Conservation (phyloP, 257 asterid species). For the Capsicum rhomboideum region DNA sequence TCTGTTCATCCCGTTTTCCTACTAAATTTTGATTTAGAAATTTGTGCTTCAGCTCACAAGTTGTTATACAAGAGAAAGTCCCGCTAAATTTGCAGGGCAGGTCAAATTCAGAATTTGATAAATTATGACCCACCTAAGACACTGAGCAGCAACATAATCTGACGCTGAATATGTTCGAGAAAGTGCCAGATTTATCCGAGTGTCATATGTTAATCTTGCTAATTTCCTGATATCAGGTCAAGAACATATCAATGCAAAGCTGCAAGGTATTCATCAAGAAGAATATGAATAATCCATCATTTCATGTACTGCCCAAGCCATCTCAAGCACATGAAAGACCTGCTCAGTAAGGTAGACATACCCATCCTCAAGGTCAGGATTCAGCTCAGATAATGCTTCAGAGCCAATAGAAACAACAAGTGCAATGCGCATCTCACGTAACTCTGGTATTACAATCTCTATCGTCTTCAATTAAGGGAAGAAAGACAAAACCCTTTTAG, state of each 20-base stretch:
- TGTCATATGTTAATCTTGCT: slow-evolving; percentile 47
- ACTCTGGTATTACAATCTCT: slow-evolving; percentile 90
- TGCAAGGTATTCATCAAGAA: neutral
- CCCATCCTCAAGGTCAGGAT: slow-evolving; percentile 87
- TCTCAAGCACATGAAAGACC: neutral
- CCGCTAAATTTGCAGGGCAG: neutral
- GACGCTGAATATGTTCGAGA: slow-evolving; percentile 69
- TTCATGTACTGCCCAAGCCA: neutral
- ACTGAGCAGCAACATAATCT: slow-evolving; percentile 89
- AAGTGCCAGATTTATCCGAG: slow-evolving; percentile 70
- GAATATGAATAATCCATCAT: neutral
- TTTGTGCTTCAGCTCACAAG: too few species aligned
- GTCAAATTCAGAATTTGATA: neutral
- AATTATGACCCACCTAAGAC: slow-evolving; percentile 52
- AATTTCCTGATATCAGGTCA: slow-evolving; percentile 34
- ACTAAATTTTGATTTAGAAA: too few species aligned
- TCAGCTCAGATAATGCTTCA: slow-evolving; percentile 58
- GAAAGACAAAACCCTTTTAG: neutral
- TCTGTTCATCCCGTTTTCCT: too few species aligned
- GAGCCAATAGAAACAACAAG: slow-evolving; percentile 85
- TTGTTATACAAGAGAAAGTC: too few species aligned
- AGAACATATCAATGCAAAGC: neutral
- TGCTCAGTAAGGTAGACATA: slow-evolving; percentile 19
- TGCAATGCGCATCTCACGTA: slow-evolving; percentile 81
- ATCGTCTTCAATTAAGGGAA: slow-evolving; percentile 35